Conservation (phyloP, 1,284 basidiomycete genomes). For the Anthracocystis panici-leucophaei region DNA sequence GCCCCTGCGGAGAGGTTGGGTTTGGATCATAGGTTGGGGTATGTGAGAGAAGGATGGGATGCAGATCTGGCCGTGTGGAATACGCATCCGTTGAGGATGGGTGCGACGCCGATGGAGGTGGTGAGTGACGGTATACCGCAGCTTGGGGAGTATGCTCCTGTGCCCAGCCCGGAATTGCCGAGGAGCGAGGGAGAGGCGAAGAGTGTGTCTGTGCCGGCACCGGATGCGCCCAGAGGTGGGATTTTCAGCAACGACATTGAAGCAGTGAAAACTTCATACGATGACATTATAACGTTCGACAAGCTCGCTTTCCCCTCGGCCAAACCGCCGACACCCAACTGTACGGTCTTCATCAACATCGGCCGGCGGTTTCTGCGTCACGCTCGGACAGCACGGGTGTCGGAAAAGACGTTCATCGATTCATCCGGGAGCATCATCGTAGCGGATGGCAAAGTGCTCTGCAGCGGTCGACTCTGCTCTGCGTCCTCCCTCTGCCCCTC, state of each 20-base stretch:
- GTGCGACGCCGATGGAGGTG: slow-evolving; percentile 74
- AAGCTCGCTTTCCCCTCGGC: slow-evolving; percentile 54
- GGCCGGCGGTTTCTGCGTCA: slow-evolving; percentile 30
- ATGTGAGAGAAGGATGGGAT: slow-evolving; percentile 75
- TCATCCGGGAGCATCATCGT: slow-evolving; percentile 32
- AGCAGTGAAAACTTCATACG: slow-evolving; percentile 34
- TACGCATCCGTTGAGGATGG: slow-evolving; percentile 79
- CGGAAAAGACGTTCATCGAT: slow-evolving; percentile 5
- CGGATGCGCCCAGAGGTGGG: slow-evolving; percentile 28
- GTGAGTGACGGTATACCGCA: slow-evolving; percentile 76
- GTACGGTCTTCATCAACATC: slow-evolving; percentile 54
- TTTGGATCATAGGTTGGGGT: slow-evolving; percentile 84
- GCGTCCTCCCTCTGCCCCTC: slow-evolving; percentile 6
- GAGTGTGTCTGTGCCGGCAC: slow-evolving; percentile 13
- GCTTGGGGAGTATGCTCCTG: slow-evolving; percentile 43
- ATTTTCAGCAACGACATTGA: slow-evolving; percentile 52
- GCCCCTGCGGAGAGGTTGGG: slow-evolving; percentile 83
- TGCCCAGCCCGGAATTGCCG: slow-evolving; percentile 23
- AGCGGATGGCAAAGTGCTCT: slow-evolving; percentile 41
- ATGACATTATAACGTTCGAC: slow-evolving; percentile 48
- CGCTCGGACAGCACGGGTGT: slow-evolving; percentile 1
- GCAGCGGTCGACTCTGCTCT: slow-evolving; percentile 28
- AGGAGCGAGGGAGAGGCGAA: background rate
- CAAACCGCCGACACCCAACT: slow-evolving; percentile 9
- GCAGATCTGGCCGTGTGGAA: slow-evolving; percentile 89